Evolutionary conservation across 2,329 filamentous ascomycete genomes (phyloP), one percentile per base, ranked within the genome.

Genomic region (Mycosphaerelloides madeirae): DNA sequence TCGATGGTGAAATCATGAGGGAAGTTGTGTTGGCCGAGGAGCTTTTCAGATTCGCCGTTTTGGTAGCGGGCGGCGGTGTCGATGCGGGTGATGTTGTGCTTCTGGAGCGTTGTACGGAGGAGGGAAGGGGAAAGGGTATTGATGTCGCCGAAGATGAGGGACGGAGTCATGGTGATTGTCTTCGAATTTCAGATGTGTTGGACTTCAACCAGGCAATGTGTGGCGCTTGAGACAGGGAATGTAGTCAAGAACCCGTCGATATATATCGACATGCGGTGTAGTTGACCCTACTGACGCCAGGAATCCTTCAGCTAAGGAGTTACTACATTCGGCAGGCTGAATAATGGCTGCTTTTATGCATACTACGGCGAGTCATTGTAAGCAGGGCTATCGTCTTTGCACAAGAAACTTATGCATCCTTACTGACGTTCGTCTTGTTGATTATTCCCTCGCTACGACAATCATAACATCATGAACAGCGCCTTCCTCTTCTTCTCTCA

Each of bases 61-160:
- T 64, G 64, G 53, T 69, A 69, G 38, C 64, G 52, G 28, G 65
- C 63, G 6, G 66, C 63, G 0, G 65, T 68, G 50, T 68, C 67
- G 38, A 69, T 50, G 16, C 66, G 62, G 11, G 33, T 52, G 43
- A 68, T 57, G 5, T 54, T 51, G 46, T 66, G 53, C 3, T 51
- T 40, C 40, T 59, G 55, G 45, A 66, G 60, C 13, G 54, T 48
- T 16, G 52, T 29, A 14, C 29, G 19, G 22, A 46, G 33, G 16
- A 32, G 38, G 14, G 16, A 12, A 12, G 29, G n/a, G 1, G 34
- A 16, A 3, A 41, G 28, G 9, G 14, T 29, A 28, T 31, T 35
- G n/a, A 38, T 33, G 44, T 46, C 44, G 44, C 44, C 44, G 33
- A 46, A 46, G 25, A 46, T 42, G 1, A 46, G 8, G 15, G 32